phyloP scores from a whole-genome alignment of 805 yeast genomes.

The Pichia deserticola region DNA sequence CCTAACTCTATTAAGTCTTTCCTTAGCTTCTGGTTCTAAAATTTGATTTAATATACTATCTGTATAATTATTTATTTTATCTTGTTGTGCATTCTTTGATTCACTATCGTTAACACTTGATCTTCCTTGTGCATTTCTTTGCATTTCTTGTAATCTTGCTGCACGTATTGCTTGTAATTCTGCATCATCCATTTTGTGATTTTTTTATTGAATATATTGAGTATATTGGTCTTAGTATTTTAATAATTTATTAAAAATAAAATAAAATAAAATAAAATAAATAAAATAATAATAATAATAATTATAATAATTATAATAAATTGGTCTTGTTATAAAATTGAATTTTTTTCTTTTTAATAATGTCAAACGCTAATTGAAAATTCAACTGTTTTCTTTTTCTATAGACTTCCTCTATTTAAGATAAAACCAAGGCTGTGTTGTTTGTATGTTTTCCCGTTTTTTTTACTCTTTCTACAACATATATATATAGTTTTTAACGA shows the following conservation, averaged over 20 bases:
- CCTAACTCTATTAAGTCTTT: slow-evolving; percentile 76
- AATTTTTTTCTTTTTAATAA: too few relatives aligned
- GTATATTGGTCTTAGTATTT: too few relatives aligned
- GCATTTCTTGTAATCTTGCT: slow-evolving; percentile 85
- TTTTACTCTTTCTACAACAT: neutral
- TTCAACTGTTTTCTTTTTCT: too few relatives aligned
- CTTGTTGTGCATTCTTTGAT: neutral
- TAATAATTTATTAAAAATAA: too few relatives aligned
- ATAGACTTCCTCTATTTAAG: too few relatives aligned
- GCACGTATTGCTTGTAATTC: slow-evolving; percentile 88
- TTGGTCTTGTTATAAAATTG: too few relatives aligned
- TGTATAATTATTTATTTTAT: slow-evolving; percentile 10
- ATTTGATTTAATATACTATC: slow-evolving; percentile 52
- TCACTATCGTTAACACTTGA: neutral
- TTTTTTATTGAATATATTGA: too few relatives aligned
- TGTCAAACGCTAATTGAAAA: too few relatives aligned
- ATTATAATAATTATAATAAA: too few relatives aligned
- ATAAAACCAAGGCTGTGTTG: neutral
- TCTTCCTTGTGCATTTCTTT: slow-evolving; percentile 39
- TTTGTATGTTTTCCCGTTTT: neutral
- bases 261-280: too few relatives aligned
- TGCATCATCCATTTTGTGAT: slow-evolving; percentile 60
- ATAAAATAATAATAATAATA: too few relatives aligned
- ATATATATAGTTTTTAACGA: too few relatives aligned
- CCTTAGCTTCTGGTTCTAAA: slow-evolving; percentile 77